Evolutionary conservation across 345 rosid genomes (phyloP).

Genomic region (Lagerstroemia speciosa): DNA sequence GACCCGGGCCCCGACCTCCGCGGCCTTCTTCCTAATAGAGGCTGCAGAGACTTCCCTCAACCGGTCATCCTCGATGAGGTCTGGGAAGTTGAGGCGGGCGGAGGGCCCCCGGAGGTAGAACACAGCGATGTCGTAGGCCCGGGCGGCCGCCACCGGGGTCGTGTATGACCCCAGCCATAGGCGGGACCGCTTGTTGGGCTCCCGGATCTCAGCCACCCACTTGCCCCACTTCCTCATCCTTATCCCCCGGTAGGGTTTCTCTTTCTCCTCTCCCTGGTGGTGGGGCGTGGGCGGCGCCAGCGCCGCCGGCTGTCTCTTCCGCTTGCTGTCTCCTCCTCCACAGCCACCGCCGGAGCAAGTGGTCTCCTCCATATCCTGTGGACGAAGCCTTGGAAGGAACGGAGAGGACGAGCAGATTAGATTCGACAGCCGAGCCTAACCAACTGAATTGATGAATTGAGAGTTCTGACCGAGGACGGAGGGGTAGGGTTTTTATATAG

Average conservation of each 20-base stretch:
- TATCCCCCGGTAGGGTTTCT: slow-evolving; percentile 36
- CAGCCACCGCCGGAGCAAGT: neutral
- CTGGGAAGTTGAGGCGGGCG: slow-evolving; percentile 44
- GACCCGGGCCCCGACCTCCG: slow-evolving; percentile 39
- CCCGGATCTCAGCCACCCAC: slow-evolving; percentile 45
- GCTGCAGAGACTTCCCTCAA: slow-evolving; percentile 25
- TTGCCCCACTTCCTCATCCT: slow-evolving; percentile 56
- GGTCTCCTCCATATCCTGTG: neutral
- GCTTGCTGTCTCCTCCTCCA: slow-evolving; percentile 1
- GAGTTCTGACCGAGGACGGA: neutral
- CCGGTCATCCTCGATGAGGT: slow-evolving; percentile 14
- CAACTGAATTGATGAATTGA: neutral
- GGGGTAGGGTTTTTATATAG: slow-evolving; percentile 1
- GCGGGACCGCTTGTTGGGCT: slow-evolving; percentile 40
- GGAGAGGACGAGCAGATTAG: neutral
- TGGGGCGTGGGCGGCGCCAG: neutral
- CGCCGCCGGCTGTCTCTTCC: slow-evolving; percentile 1
- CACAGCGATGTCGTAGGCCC: slow-evolving; percentile 43
- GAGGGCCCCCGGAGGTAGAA: slow-evolving; percentile 44
- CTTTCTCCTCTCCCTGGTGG: slow-evolving; percentile 6
- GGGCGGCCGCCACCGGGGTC: slow-evolving; percentile 38
- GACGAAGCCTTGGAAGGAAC: too few species aligned
- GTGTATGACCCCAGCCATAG: slow-evolving; percentile 47
- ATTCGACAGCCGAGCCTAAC: neutral
- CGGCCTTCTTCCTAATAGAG: slow-evolving; percentile 31